phyloP scores from a whole-genome alignment of 768 basidiomycete genomes.

The Leccinellum rugosiceps region DNA sequence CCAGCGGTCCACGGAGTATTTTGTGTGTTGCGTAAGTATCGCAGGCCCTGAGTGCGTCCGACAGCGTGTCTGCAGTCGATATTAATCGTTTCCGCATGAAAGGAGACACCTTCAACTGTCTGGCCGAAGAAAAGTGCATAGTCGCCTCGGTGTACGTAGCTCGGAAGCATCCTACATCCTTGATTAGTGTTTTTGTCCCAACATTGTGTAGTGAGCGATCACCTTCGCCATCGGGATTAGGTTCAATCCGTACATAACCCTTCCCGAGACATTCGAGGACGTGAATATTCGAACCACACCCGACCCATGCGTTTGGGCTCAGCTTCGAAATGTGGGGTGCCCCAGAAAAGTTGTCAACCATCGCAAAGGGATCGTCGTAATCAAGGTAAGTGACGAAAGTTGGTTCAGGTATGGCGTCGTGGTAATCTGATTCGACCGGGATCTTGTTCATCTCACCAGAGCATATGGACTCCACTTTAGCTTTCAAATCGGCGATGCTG shows the following conservation, averaged over 20 bases:
- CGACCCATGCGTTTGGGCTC: constrained; percentile 74
- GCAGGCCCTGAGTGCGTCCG: constrained; percentile 61
- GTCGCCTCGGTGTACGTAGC: constrained; percentile 56
- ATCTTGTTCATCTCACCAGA: constrained; percentile 4
- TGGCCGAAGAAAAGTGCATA: constrained; percentile 43
- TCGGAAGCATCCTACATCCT: constrained; percentile 34
- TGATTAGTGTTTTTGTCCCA: constrained; percentile 2
- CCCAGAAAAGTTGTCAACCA: constrained; percentile 49
- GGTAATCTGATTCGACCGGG: constrained; percentile 17
- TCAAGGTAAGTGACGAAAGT: constrained; percentile 71
- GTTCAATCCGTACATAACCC: constrained; percentile 65
- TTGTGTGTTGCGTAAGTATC: constrained; percentile 63
- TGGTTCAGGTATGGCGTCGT: constrained; percentile 47
- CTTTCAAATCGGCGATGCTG: constrained; percentile 46
- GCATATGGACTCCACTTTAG: constrained; percentile 31
- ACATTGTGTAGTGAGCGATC: not conserved
- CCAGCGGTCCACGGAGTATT: constrained; percentile 48
- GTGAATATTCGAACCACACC: constrained; percentile 66
- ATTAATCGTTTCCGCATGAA: constrained; percentile 53
- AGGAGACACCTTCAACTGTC: constrained; percentile 46
- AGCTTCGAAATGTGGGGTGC: constrained; percentile 51
- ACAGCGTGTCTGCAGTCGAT: constrained; percentile 50
- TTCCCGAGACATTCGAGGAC: constrained; percentile 73
- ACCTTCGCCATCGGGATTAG: constrained; percentile 37
- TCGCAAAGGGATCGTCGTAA: constrained; percentile 68